Evolutionary conservation across 163 green algal genomes (phyloP).

Genomic region (Scenedesmus sp.): DNA sequence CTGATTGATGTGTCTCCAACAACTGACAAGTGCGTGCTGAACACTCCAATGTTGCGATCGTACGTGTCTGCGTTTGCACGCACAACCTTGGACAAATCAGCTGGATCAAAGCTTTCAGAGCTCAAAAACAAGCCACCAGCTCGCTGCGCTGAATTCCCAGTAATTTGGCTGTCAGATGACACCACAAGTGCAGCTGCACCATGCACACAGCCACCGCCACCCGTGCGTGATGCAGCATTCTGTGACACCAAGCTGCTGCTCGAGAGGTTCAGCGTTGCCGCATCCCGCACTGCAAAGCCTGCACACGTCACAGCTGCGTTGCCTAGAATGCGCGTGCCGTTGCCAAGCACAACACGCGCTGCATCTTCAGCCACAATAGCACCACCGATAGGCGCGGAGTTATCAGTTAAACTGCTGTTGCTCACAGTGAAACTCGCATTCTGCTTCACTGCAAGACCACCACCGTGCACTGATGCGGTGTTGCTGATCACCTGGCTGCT

Average conservation of each 20-base stretch:
- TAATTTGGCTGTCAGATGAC: neutral
- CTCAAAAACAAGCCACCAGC: neutral
- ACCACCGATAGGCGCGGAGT: neutral
- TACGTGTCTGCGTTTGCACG: neutral
- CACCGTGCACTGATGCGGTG: neutral
- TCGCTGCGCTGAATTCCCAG: neutral
- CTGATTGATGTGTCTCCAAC: neutral
- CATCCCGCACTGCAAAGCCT: neutral
- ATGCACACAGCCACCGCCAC: neutral
- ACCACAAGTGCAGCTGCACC: neutral
- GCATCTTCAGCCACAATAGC: neutral
- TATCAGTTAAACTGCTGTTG: neutral
- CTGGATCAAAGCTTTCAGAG: neutral
- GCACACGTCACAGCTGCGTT: neutral
- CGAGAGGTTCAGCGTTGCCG: neutral
- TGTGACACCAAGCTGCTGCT: neutral
- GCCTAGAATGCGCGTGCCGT: neutral
- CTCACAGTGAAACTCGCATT: neutral
- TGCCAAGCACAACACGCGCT: neutral
- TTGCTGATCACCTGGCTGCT: neutral
- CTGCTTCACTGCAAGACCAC: neutral
- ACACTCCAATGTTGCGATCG: neutral
- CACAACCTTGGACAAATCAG: neutral
- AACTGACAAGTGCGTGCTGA: neutral
- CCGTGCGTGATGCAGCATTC: neutral